Conservation (phyloP, 345 rosid genomes). For the Brassica juncea region DNA sequence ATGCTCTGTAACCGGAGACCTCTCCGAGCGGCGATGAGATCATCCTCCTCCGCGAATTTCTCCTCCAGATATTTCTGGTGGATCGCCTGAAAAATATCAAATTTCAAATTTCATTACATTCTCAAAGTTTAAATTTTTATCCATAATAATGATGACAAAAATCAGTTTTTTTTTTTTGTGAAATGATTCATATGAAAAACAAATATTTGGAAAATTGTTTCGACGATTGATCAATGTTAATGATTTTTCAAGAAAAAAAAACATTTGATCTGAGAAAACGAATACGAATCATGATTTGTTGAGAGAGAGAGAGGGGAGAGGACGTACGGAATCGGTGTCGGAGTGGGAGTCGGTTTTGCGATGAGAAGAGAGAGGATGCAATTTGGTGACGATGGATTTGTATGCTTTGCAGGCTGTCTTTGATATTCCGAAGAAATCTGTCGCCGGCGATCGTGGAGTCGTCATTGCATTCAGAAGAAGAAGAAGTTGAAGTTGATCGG, state of each 20-base stretch:
- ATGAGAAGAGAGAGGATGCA: slow-evolving; percentile 45
- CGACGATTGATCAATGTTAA: neutral
- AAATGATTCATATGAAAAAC: no score
- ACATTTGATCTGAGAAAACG: neutral
- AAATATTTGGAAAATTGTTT: neutral
- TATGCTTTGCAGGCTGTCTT: slow-evolving; percentile 55
- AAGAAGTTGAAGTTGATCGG: slow-evolving; percentile 10
- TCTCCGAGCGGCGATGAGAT: slow-evolving; percentile 39
- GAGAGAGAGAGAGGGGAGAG: neutral
- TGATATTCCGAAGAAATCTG: slow-evolving; percentile 49
- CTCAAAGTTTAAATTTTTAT: neutral
- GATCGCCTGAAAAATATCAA: slow-evolving; percentile 7
- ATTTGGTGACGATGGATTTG: slow-evolving; percentile 58
- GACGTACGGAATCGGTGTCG: slow-evolving; percentile 39
- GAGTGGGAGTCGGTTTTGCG: slow-evolving; percentile 44
- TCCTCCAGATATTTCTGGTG: slow-evolving; percentile 34
- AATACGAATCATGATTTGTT: neutral
- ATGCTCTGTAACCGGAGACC: slow-evolving; percentile 40
- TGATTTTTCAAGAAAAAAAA: neutral
- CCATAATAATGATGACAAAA: neutral
- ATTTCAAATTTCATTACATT: neutral
- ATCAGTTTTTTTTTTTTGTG: no score
- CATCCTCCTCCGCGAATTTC: slow-evolving; percentile 35
- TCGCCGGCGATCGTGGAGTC: slow-evolving; percentile 43
- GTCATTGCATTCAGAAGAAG: slow-evolving; percentile 41